Base-by-base conservation (phyloP, 768 basidiomycete species). In the Suillus decipiens region DNA sequence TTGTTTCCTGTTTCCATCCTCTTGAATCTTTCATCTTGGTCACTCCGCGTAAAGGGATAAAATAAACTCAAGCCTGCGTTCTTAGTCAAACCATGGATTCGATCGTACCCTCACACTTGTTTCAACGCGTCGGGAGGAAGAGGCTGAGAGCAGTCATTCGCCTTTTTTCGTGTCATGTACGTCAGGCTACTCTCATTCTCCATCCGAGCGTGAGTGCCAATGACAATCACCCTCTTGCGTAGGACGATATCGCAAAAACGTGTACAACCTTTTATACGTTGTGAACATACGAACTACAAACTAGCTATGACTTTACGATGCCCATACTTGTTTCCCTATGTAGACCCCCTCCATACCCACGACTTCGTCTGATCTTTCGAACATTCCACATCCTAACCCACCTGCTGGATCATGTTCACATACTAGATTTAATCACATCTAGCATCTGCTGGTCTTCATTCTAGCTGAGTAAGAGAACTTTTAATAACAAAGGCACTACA, bases 51-150 rank as follows among this genome's bases (percentile, higher is more conserved):
- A 33, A 66, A 63, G n/a, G 39, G 64, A 22, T n/a, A 19, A 33
- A 53, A 53, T 53, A 53, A 59, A 73, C 53, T 64, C 39, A 41
- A 41, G 17, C 17, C 17, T 41, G 34, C 24, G 33, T 57, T 36
- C 60, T 19, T 65, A 92, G 88, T 84, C 87, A 54, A 86, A 80
- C 50, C 91, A 93, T 73, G 91, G 91, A 1, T 93, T 92, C 69
- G 88, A 92, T 76, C 81, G 88, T 56, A 81, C 78, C 45, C 78
- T 92, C 31, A 78, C 81, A 47, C 79, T 91, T 2, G 86, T 88
- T 28, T 76, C 81, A 5, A 82, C 85, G 11, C 79, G 85, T 66
- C 77, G 84, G 64, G 86, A 88, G 73, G 74, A 76, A 33, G 86
- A 86, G 39, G 69, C 67, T 36, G 79, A 81, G 57, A 31, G 39